phyloP scores from a whole-genome alignment of 306 rosid species.

The Ziziphus jujuba region DNA sequence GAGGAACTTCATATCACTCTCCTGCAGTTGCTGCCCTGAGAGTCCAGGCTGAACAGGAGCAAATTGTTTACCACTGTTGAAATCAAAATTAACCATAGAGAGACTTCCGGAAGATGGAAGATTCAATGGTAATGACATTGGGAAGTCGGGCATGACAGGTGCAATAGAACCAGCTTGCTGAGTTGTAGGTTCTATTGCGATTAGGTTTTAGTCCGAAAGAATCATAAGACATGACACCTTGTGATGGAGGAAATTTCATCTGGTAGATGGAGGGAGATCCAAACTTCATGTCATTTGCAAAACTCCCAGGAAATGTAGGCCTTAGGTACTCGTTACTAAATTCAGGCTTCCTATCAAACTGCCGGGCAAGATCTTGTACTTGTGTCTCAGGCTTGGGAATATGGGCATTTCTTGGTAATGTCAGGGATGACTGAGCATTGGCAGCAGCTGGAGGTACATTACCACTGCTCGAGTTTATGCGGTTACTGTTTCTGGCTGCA shows the following conservation, averaged over 20 bases:
- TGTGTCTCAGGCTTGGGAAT: constrained; percentile 44
- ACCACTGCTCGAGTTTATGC: constrained; percentile 40
- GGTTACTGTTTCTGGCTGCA: constrained; percentile 61
- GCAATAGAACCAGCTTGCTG: constrained; percentile 43
- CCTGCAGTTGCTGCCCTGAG: constrained; percentile 59
- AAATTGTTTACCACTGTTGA: constrained; percentile 41
- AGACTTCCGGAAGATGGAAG: constrained; percentile 49
- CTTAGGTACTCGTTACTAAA: constrained; percentile 48
- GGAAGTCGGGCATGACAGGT: constrained; percentile 53
- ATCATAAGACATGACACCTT: constrained; percentile 44
- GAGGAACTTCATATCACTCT: constrained; percentile 46
- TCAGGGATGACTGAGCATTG: constrained; percentile 42
- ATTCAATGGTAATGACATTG: constrained; percentile 59
- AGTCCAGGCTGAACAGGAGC: constrained; percentile 46
- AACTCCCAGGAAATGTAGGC: constrained; percentile 48
- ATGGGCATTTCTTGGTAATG: constrained; percentile 34
- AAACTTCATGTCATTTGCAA: constrained; percentile 48
- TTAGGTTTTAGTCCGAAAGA: constrained; percentile 45
- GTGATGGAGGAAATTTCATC: constrained; percentile 55
- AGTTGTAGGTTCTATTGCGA: constrained; percentile 25
- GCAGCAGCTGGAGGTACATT: constrained; percentile 36
- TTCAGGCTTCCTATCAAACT: constrained; percentile 67
- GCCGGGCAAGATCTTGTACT: constrained; percentile 44
- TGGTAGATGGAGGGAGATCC: constrained; percentile 57
- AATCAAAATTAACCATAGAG: constrained; percentile 41